A percentile compares a stretch with the other conserved stretches of the same genome.
Evolutionary conservation across 169 alveolate species (phyloP).

Genomic region (Plasmodium berghei): DNA sequence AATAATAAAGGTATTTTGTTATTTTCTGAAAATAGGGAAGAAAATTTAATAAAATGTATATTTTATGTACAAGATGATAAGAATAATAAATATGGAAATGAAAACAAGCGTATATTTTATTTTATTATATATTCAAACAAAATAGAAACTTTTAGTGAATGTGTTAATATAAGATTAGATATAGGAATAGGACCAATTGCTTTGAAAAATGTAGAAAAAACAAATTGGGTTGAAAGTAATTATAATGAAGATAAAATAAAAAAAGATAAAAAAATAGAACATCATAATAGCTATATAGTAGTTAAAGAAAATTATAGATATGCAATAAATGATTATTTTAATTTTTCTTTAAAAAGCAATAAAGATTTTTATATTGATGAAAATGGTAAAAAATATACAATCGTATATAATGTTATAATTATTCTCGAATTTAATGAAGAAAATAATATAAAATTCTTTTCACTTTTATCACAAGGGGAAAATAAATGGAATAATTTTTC

Average conservation of each 20-base stretch:
- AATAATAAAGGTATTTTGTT: slow-evolving; percentile 11
- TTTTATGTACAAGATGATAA: slow-evolving; percentile 5
- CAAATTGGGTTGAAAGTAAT: not conserved
- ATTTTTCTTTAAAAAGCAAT: not conserved
- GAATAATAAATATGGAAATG: not conserved
- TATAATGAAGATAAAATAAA: not conserved
- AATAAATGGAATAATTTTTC: slow-evolving; percentile 16
- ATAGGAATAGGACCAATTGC: slow-evolving; percentile 21
- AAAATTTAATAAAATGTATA: slow-evolving; percentile 1
- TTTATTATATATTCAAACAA: slow-evolving; percentile 5
- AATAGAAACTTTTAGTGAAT: not conserved
- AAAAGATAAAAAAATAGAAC: slow-evolving; percentile 8
- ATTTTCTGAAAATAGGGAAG: not conserved
- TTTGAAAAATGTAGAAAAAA: not conserved
- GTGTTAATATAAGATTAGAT: slow-evolving; percentile 21
- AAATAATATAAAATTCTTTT: slow-evolving; percentile 34
- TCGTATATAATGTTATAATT: slow-evolving; percentile 25
- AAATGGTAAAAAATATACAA: not conserved
- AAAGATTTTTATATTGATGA: slow-evolving; percentile 8
- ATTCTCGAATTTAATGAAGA: slow-evolving; percentile 32
- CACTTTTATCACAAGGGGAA: slow-evolving; percentile 27
- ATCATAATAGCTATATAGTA: slow-evolving; percentile 39
- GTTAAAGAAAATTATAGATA: slow-evolving; percentile 45
- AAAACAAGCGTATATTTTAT: slow-evolving; percentile 22
- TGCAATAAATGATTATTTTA: slow-evolving; percentile 28